Evolutionary conservation across 257 asterid genomes (phyloP), one percentile per base, ranked within the genome.

Genomic region (Buddleja alternifolia): DNA sequence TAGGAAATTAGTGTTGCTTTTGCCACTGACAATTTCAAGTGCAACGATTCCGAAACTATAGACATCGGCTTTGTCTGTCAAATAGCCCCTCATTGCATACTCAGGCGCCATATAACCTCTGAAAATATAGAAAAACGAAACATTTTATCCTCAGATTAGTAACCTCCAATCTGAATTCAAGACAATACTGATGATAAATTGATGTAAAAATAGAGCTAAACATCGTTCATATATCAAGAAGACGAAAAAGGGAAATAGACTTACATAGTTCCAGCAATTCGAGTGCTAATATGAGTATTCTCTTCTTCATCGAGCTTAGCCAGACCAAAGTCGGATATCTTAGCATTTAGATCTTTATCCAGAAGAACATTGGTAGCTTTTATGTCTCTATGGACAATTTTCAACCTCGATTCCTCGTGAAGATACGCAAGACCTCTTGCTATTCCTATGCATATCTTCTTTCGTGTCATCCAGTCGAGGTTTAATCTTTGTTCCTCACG

Each of bases 51-150:
- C 96, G 19, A 82, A 88, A 73, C 96, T 88, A 79, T 88, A 88
- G 15, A 86, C 96, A 8, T 88, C 96, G 17, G 93, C 96, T 79
- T 88, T 88, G 79, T 88, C 93, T 4, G 96, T 84, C 62, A 88
- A 75, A 52, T 86, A 82, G 25, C 96, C 96, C 29, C 90, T 77
- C 93, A 84, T 82, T 8, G 93, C 96, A 16, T 86, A 88, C 77
- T 88, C 96, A 10, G 96, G 96, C 23, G 95, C 95, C 90, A 88
- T 88, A 51, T 88, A 88, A 51, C 96, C 96, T 64, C 96, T 86
- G 77, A 44, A 61, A 70, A 24, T 29, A 34, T n/a, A n/a, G 10
- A 48, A 24, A 69, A 67, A 11, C 4, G 17, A 24, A 25, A 21
- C 19, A 51, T 45, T 20, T 48, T 10, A 17, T 45, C 21, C 66